These are phyloP conservation scores for Penicillium sp. DNA, from an alignment of 2,329 filamentous ascomycete genomes.

Conservation along the genomic window DNA sequence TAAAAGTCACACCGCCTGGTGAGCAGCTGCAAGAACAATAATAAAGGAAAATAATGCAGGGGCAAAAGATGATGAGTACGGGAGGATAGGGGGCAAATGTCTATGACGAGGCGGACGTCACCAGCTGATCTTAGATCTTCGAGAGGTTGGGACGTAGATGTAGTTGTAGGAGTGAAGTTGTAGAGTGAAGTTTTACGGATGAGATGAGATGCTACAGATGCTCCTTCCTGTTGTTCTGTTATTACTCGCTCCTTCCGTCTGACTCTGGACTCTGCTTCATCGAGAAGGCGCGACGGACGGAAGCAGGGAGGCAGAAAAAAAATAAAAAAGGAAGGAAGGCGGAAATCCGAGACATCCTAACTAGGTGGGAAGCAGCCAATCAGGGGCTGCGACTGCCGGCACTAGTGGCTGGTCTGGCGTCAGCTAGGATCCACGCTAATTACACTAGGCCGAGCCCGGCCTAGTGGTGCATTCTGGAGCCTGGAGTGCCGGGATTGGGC, in stretches of 20 bases:
- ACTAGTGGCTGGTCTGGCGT: neutral
- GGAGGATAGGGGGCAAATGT: no score
- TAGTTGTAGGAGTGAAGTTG: no score
- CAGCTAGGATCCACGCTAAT: neutral
- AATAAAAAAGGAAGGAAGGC: neutral
- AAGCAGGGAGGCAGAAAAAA: neutral
- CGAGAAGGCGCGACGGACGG: neutral
- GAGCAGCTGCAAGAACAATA: neutral
- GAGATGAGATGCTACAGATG: neutral
- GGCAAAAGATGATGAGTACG: neutral
- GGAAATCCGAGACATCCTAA: neutral
- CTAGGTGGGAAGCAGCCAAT: neutral
- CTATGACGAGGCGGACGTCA: no score
- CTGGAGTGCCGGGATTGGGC: conserved; percentile 8
- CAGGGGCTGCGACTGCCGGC: neutral
- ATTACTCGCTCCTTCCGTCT: neutral
- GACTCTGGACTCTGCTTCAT: no score
- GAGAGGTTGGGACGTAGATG: no score
- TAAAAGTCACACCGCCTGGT: conserved; percentile 6
- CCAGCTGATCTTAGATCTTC: no score
- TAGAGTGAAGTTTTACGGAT: no score
- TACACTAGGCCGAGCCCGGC: neutral
- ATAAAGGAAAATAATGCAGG: neutral
- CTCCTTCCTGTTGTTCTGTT: no score
- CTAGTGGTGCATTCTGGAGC: conserved; percentile 2